Conservation (phyloP, 257 asterid species). For the Ilex aquifolium region DNA sequence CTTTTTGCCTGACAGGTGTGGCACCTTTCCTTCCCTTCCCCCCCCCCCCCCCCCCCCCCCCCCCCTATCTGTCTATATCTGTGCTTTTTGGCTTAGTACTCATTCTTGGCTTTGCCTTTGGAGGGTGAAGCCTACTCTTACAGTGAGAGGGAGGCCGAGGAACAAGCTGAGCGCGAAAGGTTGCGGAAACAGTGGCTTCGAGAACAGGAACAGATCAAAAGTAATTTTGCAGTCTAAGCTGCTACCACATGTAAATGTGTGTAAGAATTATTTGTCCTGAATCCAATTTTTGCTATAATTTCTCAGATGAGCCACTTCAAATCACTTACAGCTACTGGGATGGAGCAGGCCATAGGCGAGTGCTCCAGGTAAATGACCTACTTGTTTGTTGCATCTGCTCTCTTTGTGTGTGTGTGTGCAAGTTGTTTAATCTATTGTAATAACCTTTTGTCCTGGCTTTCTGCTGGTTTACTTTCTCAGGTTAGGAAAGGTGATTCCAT, state of each 20-base stretch:
- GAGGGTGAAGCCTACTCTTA: constrained; percentile 81
- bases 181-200: constrained; percentile 81
- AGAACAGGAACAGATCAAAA: constrained; percentile 88
- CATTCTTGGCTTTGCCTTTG: constrained; percentile 42
- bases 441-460: not conserved
- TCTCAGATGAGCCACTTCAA: constrained; percentile 80
- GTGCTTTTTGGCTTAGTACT: constrained; percentile 30
- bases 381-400: not conserved
- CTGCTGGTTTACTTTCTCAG: constrained; percentile 28
- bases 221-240: constrained; percentile 27
- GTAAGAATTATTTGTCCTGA: constrained; percentile 13
- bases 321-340: constrained; percentile 99
- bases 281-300: constrained; percentile 17
- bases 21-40: constrained; percentile 20
- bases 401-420: not conserved
- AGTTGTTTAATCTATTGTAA: not conserved
- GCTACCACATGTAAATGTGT: constrained; percentile 11
- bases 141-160: constrained; percentile 99
- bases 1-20: constrained; percentile 96
- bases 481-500: constrained; percentile 89
- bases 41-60: not conserved
- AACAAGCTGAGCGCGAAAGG: constrained; percentile 98
- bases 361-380: constrained; percentile 47
- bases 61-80: not conserved
- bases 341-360: constrained; percentile 97